Percentiles rank a stretch among this genome's conserved stretches.
These are phyloP conservation scores for Eimeria acervulina DNA, from an alignment of 169 alveolate genomes.

Conservation along the genomic window DNA sequence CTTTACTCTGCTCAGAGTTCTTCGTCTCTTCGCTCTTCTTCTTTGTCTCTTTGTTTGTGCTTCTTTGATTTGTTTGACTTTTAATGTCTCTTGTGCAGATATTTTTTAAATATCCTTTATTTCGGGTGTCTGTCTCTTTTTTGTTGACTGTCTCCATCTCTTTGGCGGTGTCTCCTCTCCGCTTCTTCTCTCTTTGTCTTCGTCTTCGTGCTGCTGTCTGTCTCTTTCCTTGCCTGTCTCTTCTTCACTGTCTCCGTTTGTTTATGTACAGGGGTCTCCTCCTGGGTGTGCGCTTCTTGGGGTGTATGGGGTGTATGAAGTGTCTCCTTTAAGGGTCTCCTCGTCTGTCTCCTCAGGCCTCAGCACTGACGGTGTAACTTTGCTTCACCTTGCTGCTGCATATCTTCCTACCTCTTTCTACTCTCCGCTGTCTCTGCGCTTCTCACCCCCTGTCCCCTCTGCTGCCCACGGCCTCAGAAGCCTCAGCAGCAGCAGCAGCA, in stretches of 20 bases:
- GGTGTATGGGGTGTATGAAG: not conserved
- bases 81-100: no score
- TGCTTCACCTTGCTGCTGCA: slow-evolving; percentile 69
- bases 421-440: slow-evolving; percentile 43
- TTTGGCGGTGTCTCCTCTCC: not conserved
- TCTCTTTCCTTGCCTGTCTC: not conserved
- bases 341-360: not conserved
- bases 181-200: not conserved
- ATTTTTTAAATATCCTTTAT: no score
- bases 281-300: no score
- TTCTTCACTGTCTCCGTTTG: not conserved
- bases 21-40: no score
- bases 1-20: no score
- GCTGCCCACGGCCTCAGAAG: not conserved
- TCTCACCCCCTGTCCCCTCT: not conserved
- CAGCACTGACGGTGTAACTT: slow-evolving; percentile 32
- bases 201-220: not conserved
- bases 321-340: not conserved
- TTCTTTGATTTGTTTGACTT: no score
- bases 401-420: slow-evolving; percentile 63
- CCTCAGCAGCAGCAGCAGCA: slow-evolving; percentile 1
- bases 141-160: no score
- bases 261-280: no score
- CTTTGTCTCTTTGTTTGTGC: no score
- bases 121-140: no score